phyloP scores from a whole-genome alignment of 2,329 filamentous ascomycete species.

The Capronia epimyces region DNA sequence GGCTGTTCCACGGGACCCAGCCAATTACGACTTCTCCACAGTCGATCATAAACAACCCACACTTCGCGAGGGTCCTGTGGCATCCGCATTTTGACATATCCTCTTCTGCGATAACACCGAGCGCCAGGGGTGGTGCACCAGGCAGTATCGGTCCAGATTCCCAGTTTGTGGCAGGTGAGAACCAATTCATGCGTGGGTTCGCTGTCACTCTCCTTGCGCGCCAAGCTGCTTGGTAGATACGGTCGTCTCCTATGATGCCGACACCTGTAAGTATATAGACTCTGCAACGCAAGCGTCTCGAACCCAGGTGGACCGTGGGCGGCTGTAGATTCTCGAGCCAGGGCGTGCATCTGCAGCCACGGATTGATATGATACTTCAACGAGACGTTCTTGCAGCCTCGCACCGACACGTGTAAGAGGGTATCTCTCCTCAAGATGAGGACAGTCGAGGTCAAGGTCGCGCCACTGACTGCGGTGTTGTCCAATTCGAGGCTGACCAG shows the following conservation, averaged over 20 bases:
- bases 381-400: slow-evolving; percentile 60
- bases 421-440: slow-evolving; percentile 51
- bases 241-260: slow-evolving; percentile 57
- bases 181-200: slow-evolving; percentile 58
- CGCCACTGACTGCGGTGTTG: slow-evolving; percentile 56
- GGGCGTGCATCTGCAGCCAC: slow-evolving; percentile 47
- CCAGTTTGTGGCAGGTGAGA: slow-evolving; percentile 53
- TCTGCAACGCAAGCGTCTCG: slow-evolving; percentile 51
- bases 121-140: slow-evolving; percentile 57
- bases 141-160: slow-evolving; percentile 57
- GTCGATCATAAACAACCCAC: slow-evolving; percentile 57
- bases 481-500: slow-evolving; percentile 55
- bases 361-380: slow-evolving; percentile 61
- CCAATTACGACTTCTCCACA: slow-evolving; percentile 57
- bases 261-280: slow-evolving; percentile 57
- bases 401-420: slow-evolving; percentile 55
- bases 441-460: slow-evolving; percentile 52
- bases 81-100: slow-evolving; percentile 53
- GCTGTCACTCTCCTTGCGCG: slow-evolving; percentile 54
- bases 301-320: slow-evolving; percentile 32
- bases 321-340: slow-evolving; percentile 26
- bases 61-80: slow-evolving; percentile 53
- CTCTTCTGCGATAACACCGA: slow-evolving; percentile 51
- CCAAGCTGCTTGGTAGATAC: slow-evolving; percentile 52
- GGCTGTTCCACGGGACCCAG: slow-evolving; percentile 41